Base-by-base conservation (phyloP, 257 asterid species). In the Ehretia macrophylla region DNA sequence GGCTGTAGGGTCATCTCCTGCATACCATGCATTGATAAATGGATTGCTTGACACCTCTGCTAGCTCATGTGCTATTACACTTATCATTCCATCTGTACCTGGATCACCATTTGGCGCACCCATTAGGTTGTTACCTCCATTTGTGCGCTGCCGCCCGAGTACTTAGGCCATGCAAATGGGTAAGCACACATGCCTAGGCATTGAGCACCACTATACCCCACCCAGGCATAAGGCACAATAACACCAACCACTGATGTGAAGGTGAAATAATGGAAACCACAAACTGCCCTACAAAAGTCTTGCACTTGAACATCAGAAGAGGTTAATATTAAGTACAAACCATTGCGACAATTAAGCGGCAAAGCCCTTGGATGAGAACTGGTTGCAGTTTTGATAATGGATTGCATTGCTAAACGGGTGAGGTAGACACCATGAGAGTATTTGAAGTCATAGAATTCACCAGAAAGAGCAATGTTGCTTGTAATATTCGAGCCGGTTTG, bases 261-360 rank as follows among this genome's bases (percentile, higher is more conserved):
- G 8, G 96, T 85, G 72, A 88, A 88, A 59, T 85, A 83, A 54
- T 88, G 96, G 60, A 81, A 88, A 0, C 95, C 96, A 58, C 96
- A 88, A 4, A 81, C 89, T 0, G 89, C 88, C 63, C 95, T 60
- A 51, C 96, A 88, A 32, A 88, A 88, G 11, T 88, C 95, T 22
- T 83, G 79, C 11, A 88, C 92, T 42, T 62, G 66, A 21, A 85
- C 92, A 38, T 88, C 92, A 1, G 45, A 55, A 8, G 95, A 70
- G 0, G 92, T 83, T 0, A 88, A 74, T 32, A 88, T 72, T 17
- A 88, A 52, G 39, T 85, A 88, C 59, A 88, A 1, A 5, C 92
- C 95, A 42, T 62, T 81, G n/a, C 49, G 61, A 55, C 64, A 77
- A 55, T 83, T 68, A 4, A 87, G 57, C 0, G 94, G 82, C 32